Percentiles rank a stretch among this genome's conserved stretches.
Evolutionary conservation across 73 alveolate species (phyloP).

Genomic region (Durusdinium trenchii): DNA sequence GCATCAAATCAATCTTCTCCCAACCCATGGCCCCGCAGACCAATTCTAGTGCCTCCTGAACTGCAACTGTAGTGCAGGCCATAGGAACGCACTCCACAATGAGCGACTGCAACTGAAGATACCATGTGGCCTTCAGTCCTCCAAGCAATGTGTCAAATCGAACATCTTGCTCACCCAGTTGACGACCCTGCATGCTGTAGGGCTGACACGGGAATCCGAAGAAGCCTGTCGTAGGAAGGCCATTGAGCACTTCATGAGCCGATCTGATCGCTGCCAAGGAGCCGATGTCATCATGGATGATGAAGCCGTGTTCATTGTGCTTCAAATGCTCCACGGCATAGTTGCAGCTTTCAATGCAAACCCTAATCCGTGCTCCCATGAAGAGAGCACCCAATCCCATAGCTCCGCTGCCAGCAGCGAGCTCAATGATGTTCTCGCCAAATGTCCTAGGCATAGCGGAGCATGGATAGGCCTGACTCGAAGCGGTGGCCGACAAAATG

Average conservation of each 20-base stretch:
- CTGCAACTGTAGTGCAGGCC: not conserved
- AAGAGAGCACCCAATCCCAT: no score
- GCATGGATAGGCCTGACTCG: no score
- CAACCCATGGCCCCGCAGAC: not conserved
- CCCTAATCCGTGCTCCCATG: no score
- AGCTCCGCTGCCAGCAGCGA: no score
- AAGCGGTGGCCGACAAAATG: no score
- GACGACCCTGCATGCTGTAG: not conserved
- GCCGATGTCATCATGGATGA: not conserved
- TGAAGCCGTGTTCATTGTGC: not conserved
- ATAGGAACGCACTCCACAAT: not conserved
- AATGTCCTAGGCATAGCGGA: no score
- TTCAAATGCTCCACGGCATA: not conserved
- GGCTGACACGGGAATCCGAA: conserved; percentile 1
- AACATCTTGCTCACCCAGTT: not conserved
- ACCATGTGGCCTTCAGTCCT: not conserved
- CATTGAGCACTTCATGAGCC: not conserved
- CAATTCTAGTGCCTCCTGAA: not conserved
- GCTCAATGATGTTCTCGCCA: no score
- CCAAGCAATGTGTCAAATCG: not conserved
- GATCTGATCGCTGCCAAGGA: not conserved
- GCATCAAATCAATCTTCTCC: not conserved
- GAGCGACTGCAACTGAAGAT: not conserved
- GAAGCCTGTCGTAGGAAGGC: not conserved
- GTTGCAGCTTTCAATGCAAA: no score